These are phyloP conservation scores for Penicillium lagena DNA, from an alignment of 495 filamentous ascomycete species.

Conservation along the genomic window DNA sequence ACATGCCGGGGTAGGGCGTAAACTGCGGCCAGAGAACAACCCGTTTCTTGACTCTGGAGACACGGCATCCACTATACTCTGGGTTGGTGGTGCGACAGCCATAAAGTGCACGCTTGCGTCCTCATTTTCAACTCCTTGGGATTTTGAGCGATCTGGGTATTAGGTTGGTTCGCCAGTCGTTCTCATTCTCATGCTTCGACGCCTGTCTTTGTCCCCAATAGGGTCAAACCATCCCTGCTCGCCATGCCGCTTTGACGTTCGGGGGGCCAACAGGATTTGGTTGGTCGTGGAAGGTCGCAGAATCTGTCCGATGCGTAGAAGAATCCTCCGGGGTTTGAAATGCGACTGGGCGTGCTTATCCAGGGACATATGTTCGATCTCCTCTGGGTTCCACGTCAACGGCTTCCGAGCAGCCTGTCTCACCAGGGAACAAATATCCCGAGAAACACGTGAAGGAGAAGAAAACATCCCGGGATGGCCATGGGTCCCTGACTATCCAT, in stretches of 20 bases:
- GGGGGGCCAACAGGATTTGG: no score
- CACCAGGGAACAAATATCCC: no score
- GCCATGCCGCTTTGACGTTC: no score
- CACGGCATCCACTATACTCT: conserved; percentile 2
- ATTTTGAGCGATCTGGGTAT: no score
- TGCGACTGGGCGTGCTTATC: background rate
- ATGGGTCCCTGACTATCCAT: no score
- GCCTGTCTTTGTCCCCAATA: no score
- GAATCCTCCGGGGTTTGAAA: no score
- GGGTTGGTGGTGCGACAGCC: conserved; percentile 13
- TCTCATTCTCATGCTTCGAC: background rate
- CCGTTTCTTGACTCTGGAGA: no score
- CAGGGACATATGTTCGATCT: background rate
- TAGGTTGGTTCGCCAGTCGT: background rate
- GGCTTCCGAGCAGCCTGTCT: conserved; percentile 8
- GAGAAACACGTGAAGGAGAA: no score
- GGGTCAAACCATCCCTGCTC: no score
- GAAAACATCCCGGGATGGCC: no score
- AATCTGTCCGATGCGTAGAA: conserved; percentile 3
- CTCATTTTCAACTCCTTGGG: background rate
- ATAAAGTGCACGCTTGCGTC: background rate
- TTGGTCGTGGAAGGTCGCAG: background rate
- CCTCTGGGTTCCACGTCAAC: conserved; percentile 14
- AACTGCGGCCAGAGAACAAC: no score
- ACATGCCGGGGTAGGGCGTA: background rate